A percentile compares a stretch with the other conserved stretches of the same genome.
phyloP scores from a whole-genome alignment of 345 rosid genomes.

The Citrus inodora region DNA sequence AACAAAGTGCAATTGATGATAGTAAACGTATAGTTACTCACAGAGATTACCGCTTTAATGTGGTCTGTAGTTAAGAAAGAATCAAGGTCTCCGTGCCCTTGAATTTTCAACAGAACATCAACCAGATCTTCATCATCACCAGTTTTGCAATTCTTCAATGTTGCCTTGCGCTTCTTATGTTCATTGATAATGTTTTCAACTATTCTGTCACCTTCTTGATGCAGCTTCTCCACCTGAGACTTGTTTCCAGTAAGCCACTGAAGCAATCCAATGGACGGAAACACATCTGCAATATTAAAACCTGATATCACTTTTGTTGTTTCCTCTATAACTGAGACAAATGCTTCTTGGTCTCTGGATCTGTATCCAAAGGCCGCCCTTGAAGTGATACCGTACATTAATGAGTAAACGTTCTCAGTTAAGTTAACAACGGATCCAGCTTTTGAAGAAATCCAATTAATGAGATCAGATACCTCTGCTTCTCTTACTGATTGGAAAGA shows the following conservation, averaged over 20 bases:
- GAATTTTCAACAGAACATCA: background rate
- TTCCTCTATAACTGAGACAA: background rate
- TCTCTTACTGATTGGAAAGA: slow-evolving; percentile 16
- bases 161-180: background rate
- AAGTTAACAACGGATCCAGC: slow-evolving; percentile 24
- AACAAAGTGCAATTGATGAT: background rate
- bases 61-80: background rate
- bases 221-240: background rate
- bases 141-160: background rate
- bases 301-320: slow-evolving; percentile 8
- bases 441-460: background rate
- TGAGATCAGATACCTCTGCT: background rate
- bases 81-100: background rate
- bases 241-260: background rate
- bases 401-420: background rate
- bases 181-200: background rate
- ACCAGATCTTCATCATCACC: background rate
- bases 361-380: slow-evolving; percentile 27
- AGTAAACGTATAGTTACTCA: background rate
- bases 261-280: slow-evolving; percentile 26
- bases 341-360: slow-evolving; percentile 20
- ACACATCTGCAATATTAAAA: slow-evolving; percentile 21
- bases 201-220: background rate
- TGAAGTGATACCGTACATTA: slow-evolving; percentile 12
- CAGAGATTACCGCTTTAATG: background rate